A percentile compares a stretch with the other conserved stretches of the same genome.
Evolutionary conservation across 495 filamentous ascomycete species (phyloP).

Genomic region (Penicillium parvum): DNA sequence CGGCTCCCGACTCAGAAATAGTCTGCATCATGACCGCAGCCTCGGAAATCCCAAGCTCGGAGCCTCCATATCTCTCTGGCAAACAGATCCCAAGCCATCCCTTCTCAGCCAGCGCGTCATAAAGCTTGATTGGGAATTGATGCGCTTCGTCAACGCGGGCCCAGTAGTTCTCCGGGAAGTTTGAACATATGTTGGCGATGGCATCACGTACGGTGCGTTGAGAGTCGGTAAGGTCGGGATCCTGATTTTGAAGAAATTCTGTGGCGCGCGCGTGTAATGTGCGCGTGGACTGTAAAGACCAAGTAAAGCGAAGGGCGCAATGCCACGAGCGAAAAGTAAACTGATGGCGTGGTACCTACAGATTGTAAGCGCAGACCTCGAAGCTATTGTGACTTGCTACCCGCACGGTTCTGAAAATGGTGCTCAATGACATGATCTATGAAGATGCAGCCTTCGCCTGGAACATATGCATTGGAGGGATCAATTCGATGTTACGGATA

Average conservation of each 20-base stretch:
- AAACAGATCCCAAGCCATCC: slow-evolving; percentile 77
- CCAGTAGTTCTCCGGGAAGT: slow-evolving; percentile 62
- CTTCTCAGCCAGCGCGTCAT: slow-evolving; percentile 62
- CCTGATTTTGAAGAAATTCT: slow-evolving; percentile 15
- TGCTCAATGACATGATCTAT: too few species aligned
- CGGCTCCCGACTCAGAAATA: slow-evolving; percentile 68
- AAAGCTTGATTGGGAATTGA: slow-evolving; percentile 46
- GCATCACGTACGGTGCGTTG: slow-evolving; percentile 67
- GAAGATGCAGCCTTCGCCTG: too few species aligned
- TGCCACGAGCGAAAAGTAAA: too few species aligned
- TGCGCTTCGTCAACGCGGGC: slow-evolving; percentile 6
- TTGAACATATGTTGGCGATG: slow-evolving; percentile 59
- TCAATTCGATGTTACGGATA: too few species aligned
- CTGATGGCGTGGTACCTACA: too few species aligned
- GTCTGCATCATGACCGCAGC: slow-evolving; percentile 82
- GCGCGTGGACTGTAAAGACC: too few species aligned
- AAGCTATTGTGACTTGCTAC: too few species aligned
- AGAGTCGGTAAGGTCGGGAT: slow-evolving; percentile 15
- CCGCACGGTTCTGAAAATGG: too few species aligned
- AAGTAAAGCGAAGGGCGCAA: too few species aligned
- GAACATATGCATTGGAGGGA: too few species aligned
- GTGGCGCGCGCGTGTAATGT: slow-evolving; percentile 14
- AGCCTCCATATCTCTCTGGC: slow-evolving; percentile 63
- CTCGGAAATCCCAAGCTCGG: slow-evolving; percentile 59
- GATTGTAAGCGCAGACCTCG: too few species aligned